phyloP scores from a whole-genome alignment of 257 asterid species.

The Penstemon davidsonii region DNA sequence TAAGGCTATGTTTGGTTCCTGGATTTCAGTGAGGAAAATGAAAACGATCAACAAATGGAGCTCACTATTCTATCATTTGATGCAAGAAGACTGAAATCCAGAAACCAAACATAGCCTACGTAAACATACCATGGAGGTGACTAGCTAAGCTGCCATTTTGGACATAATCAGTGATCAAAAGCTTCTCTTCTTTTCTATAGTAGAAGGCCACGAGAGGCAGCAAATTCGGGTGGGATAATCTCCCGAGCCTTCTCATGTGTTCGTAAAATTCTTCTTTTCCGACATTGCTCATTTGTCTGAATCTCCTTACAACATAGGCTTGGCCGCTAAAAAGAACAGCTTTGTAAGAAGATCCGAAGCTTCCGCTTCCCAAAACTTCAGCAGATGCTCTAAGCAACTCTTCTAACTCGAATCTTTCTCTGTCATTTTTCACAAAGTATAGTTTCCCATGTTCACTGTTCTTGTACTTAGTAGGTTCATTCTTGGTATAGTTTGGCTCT shows the following conservation, averaged over 20 bases:
- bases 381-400: conserved; percentile 62
- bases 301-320: conserved; percentile 52
- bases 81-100: too few relatives aligned
- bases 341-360: conserved; percentile 63
- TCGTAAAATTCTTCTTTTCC: conserved; percentile 52
- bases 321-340: conserved; percentile 41
- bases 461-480: conserved; percentile 12
- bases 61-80: too few relatives aligned
- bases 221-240: conserved; percentile 54
- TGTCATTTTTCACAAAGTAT: conserved; percentile 40
- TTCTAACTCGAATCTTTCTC: conserved; percentile 46
- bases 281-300: conserved; percentile 49
- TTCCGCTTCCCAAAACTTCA: conserved; percentile 64
- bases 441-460: conserved; percentile 38
- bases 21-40: too few relatives aligned
- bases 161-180: conserved; percentile 48
- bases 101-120: too few relatives aligned
- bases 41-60: too few relatives aligned
- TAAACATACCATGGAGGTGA: conserved; percentile 55
- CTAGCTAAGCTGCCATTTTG: conserved; percentile 59
- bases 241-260: conserved; percentile 58
- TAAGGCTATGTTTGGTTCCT: too few relatives aligned
- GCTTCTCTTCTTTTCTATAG: conserved; percentile 59
- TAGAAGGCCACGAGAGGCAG: conserved; percentile 63
- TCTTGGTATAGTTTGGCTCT: neutral